Percentiles rank a stretch among this genome's conserved stretches.
These are phyloP conservation scores for Periconia macrospinosa DNA, from an alignment of 2,329 filamentous ascomycete genomes.

Conservation along the genomic window DNA sequence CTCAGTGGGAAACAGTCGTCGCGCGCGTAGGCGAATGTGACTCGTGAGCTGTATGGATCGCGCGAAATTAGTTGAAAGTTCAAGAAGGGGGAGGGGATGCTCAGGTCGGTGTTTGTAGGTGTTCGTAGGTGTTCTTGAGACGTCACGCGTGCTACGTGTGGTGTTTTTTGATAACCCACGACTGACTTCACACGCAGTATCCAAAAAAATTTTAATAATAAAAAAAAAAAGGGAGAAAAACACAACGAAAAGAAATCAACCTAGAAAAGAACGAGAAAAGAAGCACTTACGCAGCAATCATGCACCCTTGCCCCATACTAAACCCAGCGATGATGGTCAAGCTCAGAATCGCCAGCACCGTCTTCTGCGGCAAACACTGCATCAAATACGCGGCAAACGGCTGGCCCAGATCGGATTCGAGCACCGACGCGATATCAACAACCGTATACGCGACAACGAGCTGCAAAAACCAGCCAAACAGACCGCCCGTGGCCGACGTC, in stretches of 20 bases:
- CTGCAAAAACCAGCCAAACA: conserved; percentile 74
- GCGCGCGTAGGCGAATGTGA: conserved; percentile 73
- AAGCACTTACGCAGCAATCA: conserved; percentile 60
- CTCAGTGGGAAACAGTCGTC: conserved; percentile 70
- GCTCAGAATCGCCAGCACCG: conserved; percentile 63
- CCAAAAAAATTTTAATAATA: too few species aligned
- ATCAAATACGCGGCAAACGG: conserved; percentile 72
- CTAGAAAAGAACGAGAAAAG: too few species aligned
- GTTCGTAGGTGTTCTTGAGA: too few species aligned
- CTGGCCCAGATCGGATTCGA: conserved; percentile 66
- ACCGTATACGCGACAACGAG: conserved; percentile 74
- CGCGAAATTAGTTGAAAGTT: too few species aligned
- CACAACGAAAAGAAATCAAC: too few species aligned
- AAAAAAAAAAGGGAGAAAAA: too few species aligned
- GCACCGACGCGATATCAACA: conserved; percentile 60
- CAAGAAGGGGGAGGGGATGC: too few species aligned
- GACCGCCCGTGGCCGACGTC: conserved; percentile 66
- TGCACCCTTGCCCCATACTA: conserved; percentile 73
- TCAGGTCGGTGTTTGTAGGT: too few species aligned
- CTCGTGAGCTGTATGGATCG: conserved; percentile 44
- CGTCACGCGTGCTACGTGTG: too few species aligned
- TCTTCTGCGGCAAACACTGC: conserved; percentile 63
- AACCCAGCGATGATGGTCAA: conserved; percentile 71
- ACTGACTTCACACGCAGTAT: too few species aligned
- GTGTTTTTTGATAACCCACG: too few species aligned